These are phyloP conservation scores for Carallia brachiata DNA, from an alignment of 345 rosid genomes.

Conservation along the genomic window DNA sequence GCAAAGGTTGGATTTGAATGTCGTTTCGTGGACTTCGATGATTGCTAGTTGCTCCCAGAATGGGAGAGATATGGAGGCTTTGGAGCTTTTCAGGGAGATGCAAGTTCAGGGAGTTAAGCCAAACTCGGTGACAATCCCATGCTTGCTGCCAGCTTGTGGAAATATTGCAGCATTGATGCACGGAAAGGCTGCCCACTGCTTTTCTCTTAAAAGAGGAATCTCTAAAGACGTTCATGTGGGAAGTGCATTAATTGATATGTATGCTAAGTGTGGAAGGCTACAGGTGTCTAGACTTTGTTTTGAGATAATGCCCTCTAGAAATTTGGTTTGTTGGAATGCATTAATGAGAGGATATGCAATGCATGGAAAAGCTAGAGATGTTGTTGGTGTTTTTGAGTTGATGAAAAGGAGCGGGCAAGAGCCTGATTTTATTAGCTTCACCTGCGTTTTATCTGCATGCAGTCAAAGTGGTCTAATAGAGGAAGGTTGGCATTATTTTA, in stretches of 20 bases:
- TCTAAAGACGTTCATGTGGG: constrained; percentile 50
- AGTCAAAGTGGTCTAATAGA: constrained; percentile 57
- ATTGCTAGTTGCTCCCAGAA: constrained; percentile 59
- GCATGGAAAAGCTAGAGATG: constrained; percentile 67
- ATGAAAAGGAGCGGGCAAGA: constrained; percentile 46
- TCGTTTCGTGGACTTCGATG: constrained; percentile 65
- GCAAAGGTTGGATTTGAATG: constrained; percentile 46
- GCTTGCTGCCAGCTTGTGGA: constrained; percentile 67
- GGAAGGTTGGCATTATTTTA: constrained; percentile 51
- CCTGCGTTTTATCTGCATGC: constrained; percentile 63
- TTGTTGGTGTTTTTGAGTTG: constrained; percentile 46
- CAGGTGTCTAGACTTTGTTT: constrained; percentile 50
- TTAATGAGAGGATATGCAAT: constrained; percentile 64
- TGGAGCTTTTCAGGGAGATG: constrained; percentile 64
- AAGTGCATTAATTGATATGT: constrained; percentile 75
- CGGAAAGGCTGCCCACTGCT: constrained; percentile 61
- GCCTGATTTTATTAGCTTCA: constrained; percentile 63
- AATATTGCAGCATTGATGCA: constrained; percentile 62
- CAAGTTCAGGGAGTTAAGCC: constrained; percentile 52
- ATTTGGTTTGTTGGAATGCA: constrained; percentile 76
- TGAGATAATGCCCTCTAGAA: constrained; percentile 50
- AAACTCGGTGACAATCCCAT: constrained; percentile 62
- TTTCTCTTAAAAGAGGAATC: constrained; percentile 43
- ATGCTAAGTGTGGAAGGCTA: constrained; percentile 72
- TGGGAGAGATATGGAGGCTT: constrained; percentile 60